Evolutionary conservation across 1,284 basidiomycete species (phyloP).

Genomic region (Pyrrhoderma lamaoense): DNA sequence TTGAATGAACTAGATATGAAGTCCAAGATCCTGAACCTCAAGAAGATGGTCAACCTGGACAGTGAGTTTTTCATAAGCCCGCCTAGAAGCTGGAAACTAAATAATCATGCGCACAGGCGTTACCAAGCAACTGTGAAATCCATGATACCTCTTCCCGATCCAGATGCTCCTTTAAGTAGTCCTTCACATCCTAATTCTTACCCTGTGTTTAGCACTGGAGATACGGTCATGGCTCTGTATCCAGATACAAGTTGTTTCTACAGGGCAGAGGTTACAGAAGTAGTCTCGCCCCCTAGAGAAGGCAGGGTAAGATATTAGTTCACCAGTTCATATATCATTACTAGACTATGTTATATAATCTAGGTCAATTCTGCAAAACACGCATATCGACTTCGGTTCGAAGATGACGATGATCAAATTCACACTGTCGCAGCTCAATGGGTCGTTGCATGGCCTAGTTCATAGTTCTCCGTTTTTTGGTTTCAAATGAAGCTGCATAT

Average conservation of each 20-base stretch:
- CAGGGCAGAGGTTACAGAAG: conserved; percentile 53
- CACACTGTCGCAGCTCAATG: conserved; percentile 62
- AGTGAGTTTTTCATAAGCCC: conserved; percentile 42
- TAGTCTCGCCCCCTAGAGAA: conserved; percentile 53
- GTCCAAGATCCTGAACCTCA: conserved; percentile 76
- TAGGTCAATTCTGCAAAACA: conserved; percentile 15
- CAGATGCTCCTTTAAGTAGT: conserved; percentile 45
- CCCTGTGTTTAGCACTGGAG: conserved; percentile 60
- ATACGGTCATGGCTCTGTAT: conserved; percentile 73
- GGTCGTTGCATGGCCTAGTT: conserved; percentile 69
- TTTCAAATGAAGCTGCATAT: no score
- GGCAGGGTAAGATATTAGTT: conserved; percentile 37
- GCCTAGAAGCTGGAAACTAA: no score
- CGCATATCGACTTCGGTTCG: conserved; percentile 70
- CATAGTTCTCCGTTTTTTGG: conserved; percentile 14
- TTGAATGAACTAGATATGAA: conserved; percentile 48
- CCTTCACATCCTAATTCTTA: conserved; percentile 61
- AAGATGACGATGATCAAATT: conserved; percentile 76
- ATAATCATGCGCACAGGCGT: conserved; percentile 31
- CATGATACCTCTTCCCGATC: conserved; percentile 73
- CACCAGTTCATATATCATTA: not conserved
- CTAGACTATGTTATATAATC: not conserved
- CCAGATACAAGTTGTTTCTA: conserved; percentile 85
- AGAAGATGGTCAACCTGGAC: conserved; percentile 65
- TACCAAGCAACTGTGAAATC: conserved; percentile 62